Conservation (phyloP, 331 rosid species). For the Malus hybrid region DNA sequence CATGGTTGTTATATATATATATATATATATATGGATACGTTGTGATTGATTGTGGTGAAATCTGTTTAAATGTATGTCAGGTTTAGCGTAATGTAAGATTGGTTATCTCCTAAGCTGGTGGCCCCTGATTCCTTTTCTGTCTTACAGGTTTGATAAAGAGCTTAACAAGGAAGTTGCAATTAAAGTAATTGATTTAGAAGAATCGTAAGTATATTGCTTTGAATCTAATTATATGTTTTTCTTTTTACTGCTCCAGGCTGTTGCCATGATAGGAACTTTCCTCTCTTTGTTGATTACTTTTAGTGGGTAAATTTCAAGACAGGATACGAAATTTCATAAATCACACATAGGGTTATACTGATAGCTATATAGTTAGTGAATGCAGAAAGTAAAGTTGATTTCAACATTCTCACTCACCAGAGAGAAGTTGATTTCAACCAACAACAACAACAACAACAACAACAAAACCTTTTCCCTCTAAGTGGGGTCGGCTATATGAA, state of each 20-base stretch:
- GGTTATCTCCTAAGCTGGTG: slow-evolving; percentile 12
- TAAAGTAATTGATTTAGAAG: slow-evolving; percentile 97
- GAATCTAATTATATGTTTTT: slow-evolving; percentile 2
- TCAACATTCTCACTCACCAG: neutral
- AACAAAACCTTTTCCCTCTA: too few species aligned
- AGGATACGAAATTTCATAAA: neutral
- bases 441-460: too few species aligned
- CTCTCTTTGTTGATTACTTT: neutral
- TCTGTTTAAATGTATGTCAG: neutral
- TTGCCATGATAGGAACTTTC: neutral
- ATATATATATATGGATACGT: neutral
- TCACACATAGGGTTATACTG: neutral
- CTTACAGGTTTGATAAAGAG: slow-evolving; percentile 86
- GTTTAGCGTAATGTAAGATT: neutral
- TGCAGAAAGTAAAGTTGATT: neutral
- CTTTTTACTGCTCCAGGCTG: neutral
- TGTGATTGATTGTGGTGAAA: neutral
- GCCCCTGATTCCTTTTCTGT: slow-evolving; percentile 12
- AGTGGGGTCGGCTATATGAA: too few species aligned
- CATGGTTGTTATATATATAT: neutral
- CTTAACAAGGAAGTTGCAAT: slow-evolving; percentile 87
- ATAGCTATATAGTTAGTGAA: neutral
- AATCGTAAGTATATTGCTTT: slow-evolving; percentile 63
- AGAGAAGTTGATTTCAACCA: neutral
- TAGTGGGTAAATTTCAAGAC: neutral